Base-by-base conservation (phyloP, 1,284 basidiomycete species). In the Rhodotorula sp. region DNA sequence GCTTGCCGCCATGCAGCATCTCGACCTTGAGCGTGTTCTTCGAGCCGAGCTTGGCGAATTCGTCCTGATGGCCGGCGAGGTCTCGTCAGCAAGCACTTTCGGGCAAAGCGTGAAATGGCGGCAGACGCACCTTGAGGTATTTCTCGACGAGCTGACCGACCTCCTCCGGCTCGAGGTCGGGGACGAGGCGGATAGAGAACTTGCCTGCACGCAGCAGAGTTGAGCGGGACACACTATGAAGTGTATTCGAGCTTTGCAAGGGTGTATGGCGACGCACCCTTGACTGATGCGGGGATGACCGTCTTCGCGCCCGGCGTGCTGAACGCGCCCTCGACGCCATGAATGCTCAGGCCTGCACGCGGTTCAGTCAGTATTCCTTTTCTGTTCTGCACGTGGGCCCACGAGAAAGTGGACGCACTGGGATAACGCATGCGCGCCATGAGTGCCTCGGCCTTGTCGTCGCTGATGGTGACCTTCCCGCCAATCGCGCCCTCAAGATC, bases 301-400 rank as follows among this genome's bases (percentile, higher is more conserved):
- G 96, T 99, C 88, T 79, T 70, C 17, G 76, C 79, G 58, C 81
- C 82, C 0, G 81, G 73, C 56, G 78, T 78, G 21, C 89, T 91
- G 85, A 98, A 98, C 9, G 95, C 97, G 67, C 97, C 96, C 82
- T 98, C 94, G 79, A 99, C 96, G 37, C 96, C 97, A 82, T 99
- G 96, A 27, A 99, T 84, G 7, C 93, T 96, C 71, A 99, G 86
- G 72, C 56, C 89, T 91, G 2, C n/a, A 3, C 21, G 94, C 93
- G 82, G 89, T 87, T 61, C 83, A 74, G 68, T n/a, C n/a, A n/a
- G n/a, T n/a, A n/a, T n/a, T n/a, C n/a, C n/a, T n/a, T n/a, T 34
- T 36, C 41, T 6, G 27, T 17, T 36, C 21, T 13, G 44, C 9
- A 80, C 79, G 17, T 4, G 12, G 10, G 12, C 2, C 8, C 50